Conservation (phyloP, 75 land plant genomes). For the Picea glauca region DNA sequence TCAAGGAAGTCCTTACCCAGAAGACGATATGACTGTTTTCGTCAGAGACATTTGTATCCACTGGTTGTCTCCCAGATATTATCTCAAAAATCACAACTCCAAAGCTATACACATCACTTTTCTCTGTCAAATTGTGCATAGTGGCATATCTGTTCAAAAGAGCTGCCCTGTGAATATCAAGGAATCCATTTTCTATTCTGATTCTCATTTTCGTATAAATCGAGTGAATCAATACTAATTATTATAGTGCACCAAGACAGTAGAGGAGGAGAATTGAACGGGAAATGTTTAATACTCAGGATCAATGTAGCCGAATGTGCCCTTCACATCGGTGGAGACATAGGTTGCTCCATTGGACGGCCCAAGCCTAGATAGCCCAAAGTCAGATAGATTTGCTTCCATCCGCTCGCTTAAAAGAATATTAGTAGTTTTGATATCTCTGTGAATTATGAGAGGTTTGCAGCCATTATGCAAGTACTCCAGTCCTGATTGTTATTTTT, state of each 20-base stretch:
- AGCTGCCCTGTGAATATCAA: background rate
- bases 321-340: too few relatives aligned
- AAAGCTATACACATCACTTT: constrained; percentile 48
- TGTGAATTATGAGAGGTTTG: too few relatives aligned
- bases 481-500: too few relatives aligned
- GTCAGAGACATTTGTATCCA: background rate
- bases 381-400: too few relatives aligned
- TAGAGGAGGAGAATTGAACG: background rate
- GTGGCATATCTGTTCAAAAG: constrained; percentile 7
- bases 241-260: background rate
- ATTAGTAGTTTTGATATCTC: too few relatives aligned
- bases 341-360: too few relatives aligned
- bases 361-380: too few relatives aligned
- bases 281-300: too few relatives aligned
- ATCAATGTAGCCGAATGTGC: too few relatives aligned
- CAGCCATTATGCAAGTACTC: too few relatives aligned
- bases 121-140: constrained; percentile 19
- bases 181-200: background rate
- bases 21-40: background rate
- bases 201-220: background rate
- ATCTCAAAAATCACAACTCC: constrained; percentile 42
- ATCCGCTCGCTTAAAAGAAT: too few relatives aligned
- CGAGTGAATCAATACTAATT: background rate
- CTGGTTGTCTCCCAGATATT: constrained; percentile 20
- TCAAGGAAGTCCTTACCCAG: background rate